Base-by-base conservation (phyloP, 805 yeast genomes). In the Teunomyces tritomae region DNA sequence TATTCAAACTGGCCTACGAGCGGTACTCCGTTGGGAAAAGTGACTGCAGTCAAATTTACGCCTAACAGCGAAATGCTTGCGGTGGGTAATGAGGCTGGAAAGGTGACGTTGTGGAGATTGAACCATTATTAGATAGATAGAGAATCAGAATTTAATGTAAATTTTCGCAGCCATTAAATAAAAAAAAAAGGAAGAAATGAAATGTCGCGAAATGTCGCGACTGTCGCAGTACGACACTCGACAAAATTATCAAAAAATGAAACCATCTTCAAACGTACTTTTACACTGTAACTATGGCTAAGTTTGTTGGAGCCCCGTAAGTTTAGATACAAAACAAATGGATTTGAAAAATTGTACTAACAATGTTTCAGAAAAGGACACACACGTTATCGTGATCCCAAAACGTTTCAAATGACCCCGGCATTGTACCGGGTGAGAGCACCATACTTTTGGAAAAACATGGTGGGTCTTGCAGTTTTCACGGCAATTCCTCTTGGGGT, bases 1-100 rank as follows among this genome's bases (percentile, higher is more conserved):
- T 94, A 84, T 69, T 76, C 84, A 43, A 94, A 94, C 72, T 94
- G 99, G 99, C 99, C 99, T 13, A 94, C 98, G 1, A 84, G 92
- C 45, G 90, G 90, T 5, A 92, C 99, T 0, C 98, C 99, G 8
- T 77, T 94, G 55, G 99, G 99, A n/a, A 83, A 85, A 55, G 97
- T 94, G 29, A 88, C 97, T 0, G 68, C 84, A 13, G 85, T 83
- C 2, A 79, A 82, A 11, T 92, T 92, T 66, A 83, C 95, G 37
- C 89, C 94, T 26, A 80, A 81, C 52, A 82, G 84, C 49, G 94
- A 89, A 66, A 81, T 91, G 84, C 65, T 94, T 43, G 89, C 91
- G 13, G 80, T 89, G 1, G 99, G 96, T 52, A 92, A 91, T 59
- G 96, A 89, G 58, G 88, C 83, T 24, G 99, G 99, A 8, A 84